Percentiles rank a stretch among this genome's conserved stretches.
Evolutionary conservation across 345 rosid genomes (phyloP).

Genomic region (Draba incana): DNA sequence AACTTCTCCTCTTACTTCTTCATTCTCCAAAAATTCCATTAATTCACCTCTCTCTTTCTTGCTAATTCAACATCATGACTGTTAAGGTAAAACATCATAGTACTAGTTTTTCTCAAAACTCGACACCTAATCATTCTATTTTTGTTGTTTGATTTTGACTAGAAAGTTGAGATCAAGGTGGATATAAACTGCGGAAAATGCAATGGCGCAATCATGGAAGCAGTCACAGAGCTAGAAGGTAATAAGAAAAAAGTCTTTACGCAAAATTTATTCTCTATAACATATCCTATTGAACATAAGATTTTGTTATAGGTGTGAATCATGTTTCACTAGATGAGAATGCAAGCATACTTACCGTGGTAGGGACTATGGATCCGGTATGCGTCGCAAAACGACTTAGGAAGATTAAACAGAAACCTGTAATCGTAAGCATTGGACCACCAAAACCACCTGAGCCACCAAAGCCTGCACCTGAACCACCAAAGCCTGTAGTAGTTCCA

Average conservation of each 20-base stretch:
- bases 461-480: constrained; percentile 5
- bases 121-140: neutral
- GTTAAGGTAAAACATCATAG: constrained; percentile 38
- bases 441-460: constrained; percentile 37
- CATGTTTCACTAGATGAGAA: constrained; percentile 34
- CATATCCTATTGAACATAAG: constrained; percentile 10
- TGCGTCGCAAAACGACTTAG: constrained; percentile 33
- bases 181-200: constrained; percentile 41
- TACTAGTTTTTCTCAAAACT: constrained; percentile 7
- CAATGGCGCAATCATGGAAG: constrained; percentile 38
- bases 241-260: neutral
- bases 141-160: constrained; percentile 18
- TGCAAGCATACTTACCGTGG: constrained; percentile 38
- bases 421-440: constrained; percentile 42
- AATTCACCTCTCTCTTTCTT: constrained; percentile 10
- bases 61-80: constrained; percentile 35
- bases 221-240: constrained; percentile 43
- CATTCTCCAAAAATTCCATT: constrained; percentile 19
- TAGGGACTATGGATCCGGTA: constrained; percentile 45
- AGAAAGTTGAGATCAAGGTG: constrained; percentile 40
- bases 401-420: constrained; percentile 46
- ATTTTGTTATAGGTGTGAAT: constrained; percentile 38
- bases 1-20: constrained; percentile 13
- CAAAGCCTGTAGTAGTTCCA: neutral
- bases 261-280: neutral